Base-by-base conservation (phyloP, 2,329 filamentous ascomycete genomes). In the Beauveria sp. region DNA sequence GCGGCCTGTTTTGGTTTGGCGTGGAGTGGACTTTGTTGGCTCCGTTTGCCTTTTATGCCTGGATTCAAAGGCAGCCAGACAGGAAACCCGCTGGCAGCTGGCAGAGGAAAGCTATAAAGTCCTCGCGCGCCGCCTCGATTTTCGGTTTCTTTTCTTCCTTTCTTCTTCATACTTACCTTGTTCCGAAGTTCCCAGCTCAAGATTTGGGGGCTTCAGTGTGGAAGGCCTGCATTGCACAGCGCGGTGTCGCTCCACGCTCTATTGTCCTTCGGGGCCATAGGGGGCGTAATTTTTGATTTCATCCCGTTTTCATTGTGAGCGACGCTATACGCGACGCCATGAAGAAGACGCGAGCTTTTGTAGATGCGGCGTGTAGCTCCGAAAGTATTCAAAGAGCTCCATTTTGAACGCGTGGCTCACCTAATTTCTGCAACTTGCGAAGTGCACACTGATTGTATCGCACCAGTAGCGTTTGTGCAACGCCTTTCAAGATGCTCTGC, bases 211-310 rank as follows among this genome's bases (percentile, higher is more conserved):
- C 64, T 68, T 73, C 73, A 80, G 75, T 69, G 67, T 70, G 75
- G 76, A 72, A 76, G 74, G 75, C 78, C 79, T 82, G 79, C 79
- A 82, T 81, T 80, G 79, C 79, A 82, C 79, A 79, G 69, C 79
- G 79, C 76, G 79, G 79, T 74, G 77, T 79, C 74, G 69, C 71
- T 75, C 74, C 70, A 70, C 68, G 61, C 75, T 80, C 74, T 73
- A 80, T 80, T 81, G 78, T 77, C 77, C 77, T 81, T 81, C 77
- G 79, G 77, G 78, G 77, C 78, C 79, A 78, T 80, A 74, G 77
- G 74, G 72, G 75, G 76, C 75, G 78, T 53, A 82, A 81, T 81
- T 81, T 82, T 82, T 81, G 78, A 76, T 82, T 70, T 77, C 64
- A 60, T 60, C 56, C 18, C 42, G 5, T 79, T 81, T 81, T 81